Percentiles rank a stretch among this genome's conserved stretches.
Evolutionary conservation across 2,329 filamentous ascomycete genomes (phyloP).

Genomic region (Escovopsis weberi): DNA sequence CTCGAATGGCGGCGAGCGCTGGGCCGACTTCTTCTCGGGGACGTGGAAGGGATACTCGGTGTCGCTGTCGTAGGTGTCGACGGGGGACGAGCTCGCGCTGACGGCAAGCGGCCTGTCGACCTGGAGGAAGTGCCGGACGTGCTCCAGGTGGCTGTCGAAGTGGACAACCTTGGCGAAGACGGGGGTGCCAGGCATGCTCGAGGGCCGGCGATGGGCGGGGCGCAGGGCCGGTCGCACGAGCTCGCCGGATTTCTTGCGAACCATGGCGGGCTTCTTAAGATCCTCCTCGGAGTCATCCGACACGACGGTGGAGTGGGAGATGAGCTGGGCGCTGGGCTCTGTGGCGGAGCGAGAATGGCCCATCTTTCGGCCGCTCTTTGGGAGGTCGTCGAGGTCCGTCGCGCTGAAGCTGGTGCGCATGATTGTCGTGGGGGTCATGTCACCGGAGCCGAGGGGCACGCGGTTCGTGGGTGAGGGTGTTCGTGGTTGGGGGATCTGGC

Average conservation of each 20-base stretch:
- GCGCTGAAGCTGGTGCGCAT: constrained; percentile 36
- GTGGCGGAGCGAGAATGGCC: constrained; percentile 41
- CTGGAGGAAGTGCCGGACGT: constrained; percentile 89
- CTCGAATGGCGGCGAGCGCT: constrained; percentile 45
- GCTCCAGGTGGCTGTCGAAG: constrained; percentile 91
- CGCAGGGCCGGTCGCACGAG: constrained; percentile 85
- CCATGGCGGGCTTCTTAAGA: constrained; percentile 66
- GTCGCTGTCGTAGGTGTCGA: constrained; percentile 77
- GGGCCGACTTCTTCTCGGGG: constrained; percentile 25
- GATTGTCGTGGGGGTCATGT: neutral
- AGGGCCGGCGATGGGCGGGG: constrained; percentile 62
- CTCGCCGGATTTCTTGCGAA: constrained; percentile 96
- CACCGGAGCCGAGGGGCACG: neutral
- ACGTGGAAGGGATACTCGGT: constrained; percentile 72
- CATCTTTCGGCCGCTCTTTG: constrained; percentile 22
- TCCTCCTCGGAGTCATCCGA: constrained; percentile 53
- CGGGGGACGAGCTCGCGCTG: constrained; percentile 83
- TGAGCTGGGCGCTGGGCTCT: constrained; percentile 35
- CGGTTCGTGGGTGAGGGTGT: constrained; percentile 29
- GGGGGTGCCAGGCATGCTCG: constrained; percentile 93
- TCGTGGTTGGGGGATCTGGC: constrained; percentile 46
- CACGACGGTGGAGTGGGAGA: constrained; percentile 33
- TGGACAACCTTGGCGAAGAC: constrained; percentile 96
- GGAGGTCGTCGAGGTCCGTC: constrained; percentile 27
- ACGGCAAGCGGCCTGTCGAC: constrained; percentile 92